phyloP scores from a whole-genome alignment of 495 filamentous ascomycete genomes.

The Hyaloscypha hepaticicola region DNA sequence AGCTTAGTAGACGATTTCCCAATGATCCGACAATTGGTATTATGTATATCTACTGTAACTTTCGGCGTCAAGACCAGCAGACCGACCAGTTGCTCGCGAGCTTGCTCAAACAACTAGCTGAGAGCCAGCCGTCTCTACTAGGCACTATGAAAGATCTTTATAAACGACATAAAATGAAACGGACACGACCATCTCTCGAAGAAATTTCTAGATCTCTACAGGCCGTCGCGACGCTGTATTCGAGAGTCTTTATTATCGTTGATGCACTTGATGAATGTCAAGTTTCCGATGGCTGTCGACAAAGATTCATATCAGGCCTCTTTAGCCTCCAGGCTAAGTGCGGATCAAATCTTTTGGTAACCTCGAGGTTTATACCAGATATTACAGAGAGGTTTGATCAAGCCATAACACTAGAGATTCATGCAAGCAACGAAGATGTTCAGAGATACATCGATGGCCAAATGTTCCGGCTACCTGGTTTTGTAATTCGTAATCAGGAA shows the following conservation, averaged over 20 bases:
- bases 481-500: slow-evolving; percentile 8
- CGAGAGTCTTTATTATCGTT: slow-evolving; percentile 40
- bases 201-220: slow-evolving; percentile 36
- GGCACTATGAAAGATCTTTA: slow-evolving; percentile 30
- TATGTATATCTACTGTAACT: slow-evolving; percentile 45
- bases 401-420: slow-evolving; percentile 33
- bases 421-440: slow-evolving; percentile 36
- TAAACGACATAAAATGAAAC: slow-evolving; percentile 23
- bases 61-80: slow-evolving; percentile 37
- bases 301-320: slow-evolving; percentile 34
- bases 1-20: slow-evolving; percentile 29
- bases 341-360: slow-evolving; percentile 32
- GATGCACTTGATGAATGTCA: slow-evolving; percentile 48
- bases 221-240: slow-evolving; percentile 26
- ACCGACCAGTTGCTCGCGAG: slow-evolving; percentile 32
- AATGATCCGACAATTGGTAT: slow-evolving; percentile 35
- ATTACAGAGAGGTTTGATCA: slow-evolving; percentile 31
- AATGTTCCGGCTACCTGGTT: slow-evolving; percentile 32
- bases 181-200: slow-evolving; percentile 32
- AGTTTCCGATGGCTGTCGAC: slow-evolving; percentile 32
- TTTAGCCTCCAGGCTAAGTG: slow-evolving; percentile 34
- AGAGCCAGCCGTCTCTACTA: slow-evolving; percentile 25
- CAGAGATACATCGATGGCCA: slow-evolving; percentile 36
- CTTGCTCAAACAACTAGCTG: slow-evolving; percentile 41
- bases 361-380: slow-evolving; percentile 32